phyloP scores from a whole-genome alignment of 306 rosid genomes.

The Lupinus albus region DNA sequence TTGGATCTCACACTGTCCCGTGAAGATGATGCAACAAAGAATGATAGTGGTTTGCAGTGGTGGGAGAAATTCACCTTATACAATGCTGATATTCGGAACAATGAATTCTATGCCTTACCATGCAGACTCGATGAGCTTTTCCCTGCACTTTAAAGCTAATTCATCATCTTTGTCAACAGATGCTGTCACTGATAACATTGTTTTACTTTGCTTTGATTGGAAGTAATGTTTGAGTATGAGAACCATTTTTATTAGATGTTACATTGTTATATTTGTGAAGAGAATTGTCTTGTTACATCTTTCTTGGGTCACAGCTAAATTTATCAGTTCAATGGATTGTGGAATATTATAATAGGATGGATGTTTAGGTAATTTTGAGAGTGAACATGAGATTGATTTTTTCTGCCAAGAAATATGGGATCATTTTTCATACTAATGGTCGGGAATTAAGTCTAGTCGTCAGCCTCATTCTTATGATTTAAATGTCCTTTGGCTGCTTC shows the following conservation, averaged over 20 bases:
- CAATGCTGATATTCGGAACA: conserved; percentile 61
- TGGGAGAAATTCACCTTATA: conserved; percentile 73
- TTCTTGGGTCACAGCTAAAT: too few species aligned
- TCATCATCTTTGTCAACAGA: not conserved
- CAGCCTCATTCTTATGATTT: too few species aligned
- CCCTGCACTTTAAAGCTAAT: conserved; percentile 48
- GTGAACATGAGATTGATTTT: conserved; percentile 21
- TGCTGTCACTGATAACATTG: too few species aligned
- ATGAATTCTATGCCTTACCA: conserved; percentile 71
- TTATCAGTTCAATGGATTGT: not conserved
- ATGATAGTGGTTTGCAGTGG: conserved; percentile 68
- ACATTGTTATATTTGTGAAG: too few species aligned
- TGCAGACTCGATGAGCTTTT: conserved; percentile 58
- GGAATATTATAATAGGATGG: not conserved
- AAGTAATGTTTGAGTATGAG: too few species aligned
- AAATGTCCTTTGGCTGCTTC: too few species aligned
- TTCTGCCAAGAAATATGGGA: conserved; percentile 36
- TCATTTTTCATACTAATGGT: not conserved
- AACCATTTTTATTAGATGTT: too few species aligned
- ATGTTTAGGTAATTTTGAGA: not conserved
- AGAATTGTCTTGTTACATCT: too few species aligned
- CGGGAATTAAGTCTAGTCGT: too few species aligned
- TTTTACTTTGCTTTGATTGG: too few species aligned
- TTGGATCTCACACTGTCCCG: conserved; percentile 61
- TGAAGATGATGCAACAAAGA: conserved; percentile 47